Percentiles rank a stretch among this genome's conserved stretches.
phyloP scores from a whole-genome alignment of 768 basidiomycete genomes.

The Suillus cothurnatus region DNA sequence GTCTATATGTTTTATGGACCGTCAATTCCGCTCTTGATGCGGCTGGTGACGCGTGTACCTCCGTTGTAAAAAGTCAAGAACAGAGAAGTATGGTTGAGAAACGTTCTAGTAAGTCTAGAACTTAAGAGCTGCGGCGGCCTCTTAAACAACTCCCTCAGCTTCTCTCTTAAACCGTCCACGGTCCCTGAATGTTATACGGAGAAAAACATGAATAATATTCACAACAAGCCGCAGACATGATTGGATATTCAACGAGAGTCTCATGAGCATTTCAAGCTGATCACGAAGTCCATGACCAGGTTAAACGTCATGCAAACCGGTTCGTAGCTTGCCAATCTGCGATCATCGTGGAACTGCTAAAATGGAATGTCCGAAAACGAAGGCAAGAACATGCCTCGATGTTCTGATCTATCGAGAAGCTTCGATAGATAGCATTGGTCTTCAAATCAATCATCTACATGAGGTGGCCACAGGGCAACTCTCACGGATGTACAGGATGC shows the following conservation, averaged over 20 bases:
- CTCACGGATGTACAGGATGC: constrained; percentile 3
- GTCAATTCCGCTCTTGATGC: background rate
- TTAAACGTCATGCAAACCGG: background rate
- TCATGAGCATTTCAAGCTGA: background rate
- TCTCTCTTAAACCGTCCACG: background rate
- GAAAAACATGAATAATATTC: background rate
- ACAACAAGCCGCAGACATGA: background rate
- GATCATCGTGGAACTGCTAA: constrained; percentile 2
- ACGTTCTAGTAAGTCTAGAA: background rate
- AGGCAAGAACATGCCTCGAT: background rate
- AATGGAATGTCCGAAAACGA: background rate
- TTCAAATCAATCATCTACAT: background rate
- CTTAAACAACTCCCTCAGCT: background rate
- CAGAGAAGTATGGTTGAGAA: background rate
- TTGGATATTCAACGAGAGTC: constrained; percentile 1
- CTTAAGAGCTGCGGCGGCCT: background rate
- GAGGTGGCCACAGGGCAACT: background rate
- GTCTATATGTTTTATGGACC: background rate
- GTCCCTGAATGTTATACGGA: background rate
- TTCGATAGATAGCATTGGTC: background rate
- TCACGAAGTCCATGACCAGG: background rate
- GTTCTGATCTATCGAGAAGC: constrained; percentile 7
- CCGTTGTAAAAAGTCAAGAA: background rate
- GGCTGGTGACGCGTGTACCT: background rate
- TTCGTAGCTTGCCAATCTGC: background rate